A percentile compares a stretch with the other conserved stretches of the same genome.
Evolutionary conservation across 352 stramenopile genomes (phyloP).

Genomic region (Pythium brachiatum): DNA sequence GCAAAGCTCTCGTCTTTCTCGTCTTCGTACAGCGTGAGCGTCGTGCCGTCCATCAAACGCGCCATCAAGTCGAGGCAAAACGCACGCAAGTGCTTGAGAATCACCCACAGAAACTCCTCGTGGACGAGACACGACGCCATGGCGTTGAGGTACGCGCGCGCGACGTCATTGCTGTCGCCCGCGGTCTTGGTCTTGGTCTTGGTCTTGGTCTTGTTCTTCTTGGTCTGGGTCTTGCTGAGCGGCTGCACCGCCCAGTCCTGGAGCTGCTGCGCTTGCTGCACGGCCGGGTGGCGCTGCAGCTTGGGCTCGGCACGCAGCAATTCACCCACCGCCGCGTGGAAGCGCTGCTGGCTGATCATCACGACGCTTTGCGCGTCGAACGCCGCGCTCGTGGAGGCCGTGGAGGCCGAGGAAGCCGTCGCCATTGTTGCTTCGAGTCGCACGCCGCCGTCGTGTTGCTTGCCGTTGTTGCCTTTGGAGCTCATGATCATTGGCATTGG

Average conservation of each 20-base stretch:
- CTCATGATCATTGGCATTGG: slow-evolving; percentile 11
- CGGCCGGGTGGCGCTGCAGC: slow-evolving; percentile 40
- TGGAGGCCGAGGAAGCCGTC: neutral
- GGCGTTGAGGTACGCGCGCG: slow-evolving; percentile 43
- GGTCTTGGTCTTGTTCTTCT: slow-evolving; percentile 9
- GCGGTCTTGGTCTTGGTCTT: slow-evolving; percentile 17
- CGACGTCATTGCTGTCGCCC: slow-evolving; percentile 4
- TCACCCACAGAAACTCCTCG: slow-evolving; percentile 35
- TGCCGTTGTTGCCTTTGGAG: slow-evolving; percentile 15
- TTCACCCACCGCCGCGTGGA: slow-evolving; percentile 25
- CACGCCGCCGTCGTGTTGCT: too few relatives aligned
- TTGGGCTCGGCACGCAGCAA: slow-evolving; percentile 23
- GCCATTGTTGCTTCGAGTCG: neutral
- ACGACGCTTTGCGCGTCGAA: slow-evolving; percentile 18
- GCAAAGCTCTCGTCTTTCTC: slow-evolving; percentile 8
- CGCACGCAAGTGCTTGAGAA: slow-evolving; percentile 62
- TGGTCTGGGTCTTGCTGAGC: neutral
- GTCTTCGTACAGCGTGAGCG: slow-evolving; percentile 42
- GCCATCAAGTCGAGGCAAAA: slow-evolving; percentile 73
- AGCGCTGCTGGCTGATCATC: slow-evolving; percentile 33
- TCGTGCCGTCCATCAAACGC: slow-evolving; percentile 51
- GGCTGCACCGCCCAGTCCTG: slow-evolving; percentile 12
- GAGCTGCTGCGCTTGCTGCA: slow-evolving; percentile 25
- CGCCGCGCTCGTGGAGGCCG: neutral
- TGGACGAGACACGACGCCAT: slow-evolving; percentile 55